phyloP scores from a whole-genome alignment of 345 rosid species.

The Camelina laxa region DNA sequence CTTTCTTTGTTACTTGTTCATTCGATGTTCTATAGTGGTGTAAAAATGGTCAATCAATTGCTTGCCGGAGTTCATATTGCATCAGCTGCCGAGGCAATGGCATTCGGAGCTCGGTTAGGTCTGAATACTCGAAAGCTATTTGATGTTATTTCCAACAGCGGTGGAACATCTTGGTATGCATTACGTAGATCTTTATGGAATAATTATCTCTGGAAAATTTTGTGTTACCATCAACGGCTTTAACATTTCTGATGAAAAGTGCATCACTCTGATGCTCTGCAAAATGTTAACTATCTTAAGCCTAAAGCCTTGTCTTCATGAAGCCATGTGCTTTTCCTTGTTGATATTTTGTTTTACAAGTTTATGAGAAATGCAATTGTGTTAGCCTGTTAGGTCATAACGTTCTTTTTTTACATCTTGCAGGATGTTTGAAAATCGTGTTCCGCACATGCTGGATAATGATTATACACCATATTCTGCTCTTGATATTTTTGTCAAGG shows the following conservation, averaged over 20 bases:
- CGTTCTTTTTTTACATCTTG: slow-evolving; percentile 40
- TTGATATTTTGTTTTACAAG: slow-evolving; percentile 3
- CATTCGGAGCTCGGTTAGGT: slow-evolving; percentile 91
- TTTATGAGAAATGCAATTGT: slow-evolving; percentile 22
- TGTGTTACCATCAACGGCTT: slow-evolving; percentile 10
- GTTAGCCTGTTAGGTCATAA: slow-evolving; percentile 20
- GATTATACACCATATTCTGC: slow-evolving; percentile 96
- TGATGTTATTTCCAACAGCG: slow-evolving; percentile 59
- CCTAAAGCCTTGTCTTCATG: background rate
- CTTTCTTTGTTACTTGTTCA: slow-evolving; percentile 30
- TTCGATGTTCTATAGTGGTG: slow-evolving; percentile 55
- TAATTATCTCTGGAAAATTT: slow-evolving; percentile 6
- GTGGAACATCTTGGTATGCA: slow-evolving; percentile 89
- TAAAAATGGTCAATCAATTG: slow-evolving; percentile 94
- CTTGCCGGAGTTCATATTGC: slow-evolving; percentile 99
- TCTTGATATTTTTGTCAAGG: slow-evolving; percentile 96
- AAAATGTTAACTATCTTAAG: slow-evolving; percentile 2
- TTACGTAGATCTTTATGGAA: slow-evolving; percentile 11
- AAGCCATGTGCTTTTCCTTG: background rate
- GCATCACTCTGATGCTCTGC: slow-evolving; percentile 24
- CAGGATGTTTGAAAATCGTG: slow-evolving; percentile 99
- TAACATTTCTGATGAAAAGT: slow-evolving; percentile 31
- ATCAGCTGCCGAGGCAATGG: slow-evolving; percentile 96
- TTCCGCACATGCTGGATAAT: slow-evolving; percentile 92
- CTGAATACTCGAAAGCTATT: slow-evolving; percentile 78